phyloP scores from a whole-genome alignment of 2,329 filamentous ascomycete species.

The Domatiomyces globalis region DNA sequence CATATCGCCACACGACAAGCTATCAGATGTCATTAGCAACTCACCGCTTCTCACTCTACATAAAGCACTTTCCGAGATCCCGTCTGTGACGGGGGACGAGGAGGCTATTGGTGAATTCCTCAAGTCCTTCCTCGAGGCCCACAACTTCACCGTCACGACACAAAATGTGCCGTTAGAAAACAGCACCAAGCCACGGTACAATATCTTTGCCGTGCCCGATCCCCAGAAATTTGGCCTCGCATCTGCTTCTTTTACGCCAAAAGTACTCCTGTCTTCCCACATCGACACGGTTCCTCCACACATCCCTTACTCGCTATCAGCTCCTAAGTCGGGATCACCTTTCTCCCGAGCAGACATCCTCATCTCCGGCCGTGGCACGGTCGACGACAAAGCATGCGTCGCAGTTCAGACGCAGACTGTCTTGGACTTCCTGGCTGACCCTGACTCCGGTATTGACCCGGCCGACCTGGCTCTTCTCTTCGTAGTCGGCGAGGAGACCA shows the following conservation, averaged over 20 bases:
- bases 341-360: constrained; percentile 21
- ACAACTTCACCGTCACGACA: constrained; percentile 49
- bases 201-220: constrained; percentile 55
- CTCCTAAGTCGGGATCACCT: constrained; percentile 23
- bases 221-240: constrained; percentile 10
- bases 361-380: constrained; percentile 32
- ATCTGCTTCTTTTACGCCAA: constrained; percentile 13
- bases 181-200: constrained; percentile 44
- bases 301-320: constrained; percentile 34
- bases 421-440: constrained; percentile 33
- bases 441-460: constrained; percentile 20
- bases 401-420: constrained; percentile 30
- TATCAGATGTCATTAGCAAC: constrained; percentile 26
- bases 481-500: constrained; percentile 68
- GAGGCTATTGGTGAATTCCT: constrained; percentile 54
- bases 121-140: constrained; percentile 46
- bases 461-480: constrained; percentile 38
- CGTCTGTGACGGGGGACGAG: constrained; percentile 60
- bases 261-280: constrained; percentile 49
- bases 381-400: constrained; percentile 34
- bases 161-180: constrained; percentile 31
- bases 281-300: constrained; percentile 55
- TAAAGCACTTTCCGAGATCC: constrained; percentile 56
- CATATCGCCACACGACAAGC: constrained; percentile 6
- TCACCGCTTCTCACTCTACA: constrained; percentile 56